These are phyloP conservation scores for Apiospora koreana DNA, from an alignment of 2,329 filamentous ascomycete species.

Conservation along the genomic window DNA sequence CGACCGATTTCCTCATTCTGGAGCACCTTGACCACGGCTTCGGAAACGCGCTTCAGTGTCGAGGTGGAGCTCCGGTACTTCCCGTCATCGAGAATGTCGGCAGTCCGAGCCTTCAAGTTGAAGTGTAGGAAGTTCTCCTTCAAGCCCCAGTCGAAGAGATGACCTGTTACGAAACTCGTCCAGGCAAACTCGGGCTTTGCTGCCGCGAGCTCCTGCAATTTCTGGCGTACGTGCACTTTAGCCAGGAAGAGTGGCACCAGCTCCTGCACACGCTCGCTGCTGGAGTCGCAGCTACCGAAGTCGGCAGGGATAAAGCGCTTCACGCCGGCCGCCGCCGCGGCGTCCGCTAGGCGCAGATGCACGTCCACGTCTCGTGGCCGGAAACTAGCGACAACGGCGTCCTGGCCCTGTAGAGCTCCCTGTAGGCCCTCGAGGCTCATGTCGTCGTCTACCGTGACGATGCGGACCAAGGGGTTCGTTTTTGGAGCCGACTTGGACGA, in stretches of 20 bases:
- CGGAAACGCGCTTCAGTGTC: conserved; percentile 35
- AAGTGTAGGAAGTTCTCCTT: conserved; percentile 37
- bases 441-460: conserved; percentile 31
- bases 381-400: conserved; percentile 39
- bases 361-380: conserved; percentile 28
- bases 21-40: conserved; percentile 36
- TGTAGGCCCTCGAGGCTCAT: conserved; percentile 33
- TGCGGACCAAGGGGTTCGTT: conserved; percentile 19
- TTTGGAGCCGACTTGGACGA: conserved; percentile 28
- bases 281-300: conserved; percentile 42
- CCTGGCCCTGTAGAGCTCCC: conserved; percentile 33
- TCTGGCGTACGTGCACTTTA: conserved; percentile 35
- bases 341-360: conserved; percentile 38
- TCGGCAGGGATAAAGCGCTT: conserved; percentile 41
- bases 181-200: conserved; percentile 31
- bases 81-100: conserved; percentile 38
- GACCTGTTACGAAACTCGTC: conserved; percentile 40
- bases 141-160: conserved; percentile 45
- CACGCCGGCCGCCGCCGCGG: conserved; percentile 37
- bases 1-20: conserved; percentile 27
- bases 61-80: conserved; percentile 33
- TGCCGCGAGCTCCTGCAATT: conserved; percentile 29
- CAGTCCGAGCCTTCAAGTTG: conserved; percentile 28
- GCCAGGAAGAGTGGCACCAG: conserved; percentile 38
- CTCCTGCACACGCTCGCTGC: conserved; percentile 32